Percentiles rank a stretch among this genome's conserved stretches.
Conservation (phyloP, 2,329 filamentous ascomycete genomes). For the Ascochyta rabiei region DNA sequence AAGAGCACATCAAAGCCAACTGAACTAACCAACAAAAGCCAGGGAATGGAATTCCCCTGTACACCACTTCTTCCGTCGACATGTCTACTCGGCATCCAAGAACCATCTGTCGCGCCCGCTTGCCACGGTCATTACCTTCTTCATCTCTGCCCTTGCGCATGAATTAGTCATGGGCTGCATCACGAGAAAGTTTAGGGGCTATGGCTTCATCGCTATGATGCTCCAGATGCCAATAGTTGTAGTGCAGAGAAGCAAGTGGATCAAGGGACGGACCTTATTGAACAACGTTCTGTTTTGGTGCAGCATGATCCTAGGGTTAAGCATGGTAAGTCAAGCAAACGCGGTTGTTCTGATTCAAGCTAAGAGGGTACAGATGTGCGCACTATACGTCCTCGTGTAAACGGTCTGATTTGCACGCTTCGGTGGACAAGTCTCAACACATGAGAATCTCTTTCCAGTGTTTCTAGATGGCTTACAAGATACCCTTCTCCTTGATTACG, state of each 20-base stretch:
- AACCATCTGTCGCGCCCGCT: conserved; percentile 75
- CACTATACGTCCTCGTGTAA: conserved; percentile 48
- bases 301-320: conserved; percentile 86
- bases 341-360: neutral
- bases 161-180: conserved; percentile 98
- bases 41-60: conserved; percentile 91
- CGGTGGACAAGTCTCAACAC: neutral
- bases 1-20: conserved; percentile 31
- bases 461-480: conserved; percentile 16
- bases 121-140: conserved; percentile 88
- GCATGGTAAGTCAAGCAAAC: conserved; percentile 64
- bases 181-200: conserved; percentile 93
- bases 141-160: conserved; percentile 87
- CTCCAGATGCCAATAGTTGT: conserved; percentile 94
- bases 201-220: conserved; percentile 96
- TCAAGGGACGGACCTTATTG: conserved; percentile 75
- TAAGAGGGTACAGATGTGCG: conserved; percentile 44
- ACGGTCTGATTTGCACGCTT: neutral
- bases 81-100: conserved; percentile 87
- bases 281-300: conserved; percentile 84
- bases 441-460: neutral
- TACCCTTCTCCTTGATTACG: conserved; percentile 24
- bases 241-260: conserved; percentile 79
- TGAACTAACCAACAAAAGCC: too few relatives aligned
- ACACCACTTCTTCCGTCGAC: conserved; percentile 90